Base-by-base conservation (phyloP, 257 asterid genomes). In the Nicotiana tabacum region DNA sequence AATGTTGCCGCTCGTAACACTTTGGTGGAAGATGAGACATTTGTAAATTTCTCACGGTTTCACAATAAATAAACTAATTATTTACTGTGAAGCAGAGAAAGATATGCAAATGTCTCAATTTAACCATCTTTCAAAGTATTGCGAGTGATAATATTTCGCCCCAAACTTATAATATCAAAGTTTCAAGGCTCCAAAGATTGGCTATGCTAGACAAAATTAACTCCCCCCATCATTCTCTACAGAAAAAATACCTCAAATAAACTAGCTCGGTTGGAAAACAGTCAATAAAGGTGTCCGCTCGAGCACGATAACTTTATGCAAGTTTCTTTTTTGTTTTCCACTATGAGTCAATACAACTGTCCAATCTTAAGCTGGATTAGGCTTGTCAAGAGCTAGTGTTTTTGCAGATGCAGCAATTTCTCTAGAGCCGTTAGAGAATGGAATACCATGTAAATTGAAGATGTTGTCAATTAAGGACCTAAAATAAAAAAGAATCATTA, bases 321-420 rank as follows among this genome's bases (percentile, higher is more conserved):
- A 55, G 43, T 9, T 35, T 80, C 83, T 77, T 21, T 66, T 87
- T 81, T 85, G 90, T 86, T 87, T 93, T 33, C 95, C 93, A 37
- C 89, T 90, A 53, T 93, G 92, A 24, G 91, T 94, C 81, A 90
- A 55, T 62, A 93, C 98, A 33, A 93, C 18, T 9, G 91, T 94
- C 98, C 97, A 93, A 15, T 87, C 97, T 68, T 91, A 93, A 3
- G 85, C 72, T 21, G 53, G 64, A 46, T 32, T 77, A 4, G 88
- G 80, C n/a, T 87, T 88, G 66, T 79, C 84, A 8, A 78, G 77
- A 55, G 13, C 16, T 18, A 56, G 72, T 72, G 85, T 6, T 55
- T 87, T 61, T 3, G 89, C 77, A 82, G 89, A 81, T 81, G 91
- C 82, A 66, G 88, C 89, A 91, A 91, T 90, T 66, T 70, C 51